Evolutionary conservation across 2,329 filamentous ascomycete species (phyloP).

Genomic region (Aspergillus sp.): DNA sequence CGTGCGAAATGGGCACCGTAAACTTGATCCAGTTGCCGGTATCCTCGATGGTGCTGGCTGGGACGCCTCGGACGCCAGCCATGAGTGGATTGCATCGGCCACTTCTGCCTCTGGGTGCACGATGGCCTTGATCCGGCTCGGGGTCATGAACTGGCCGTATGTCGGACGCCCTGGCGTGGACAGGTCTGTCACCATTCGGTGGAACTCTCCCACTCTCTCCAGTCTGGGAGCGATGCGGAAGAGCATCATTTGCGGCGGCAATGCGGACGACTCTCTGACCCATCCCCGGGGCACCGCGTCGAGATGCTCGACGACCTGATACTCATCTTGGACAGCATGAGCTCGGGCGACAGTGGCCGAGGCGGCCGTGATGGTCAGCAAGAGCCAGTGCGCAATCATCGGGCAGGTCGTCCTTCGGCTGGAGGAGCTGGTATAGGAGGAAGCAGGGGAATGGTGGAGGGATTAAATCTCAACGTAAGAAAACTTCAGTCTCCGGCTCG

Average conservation of each 20-base stretch:
- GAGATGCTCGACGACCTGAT: slow-evolving; percentile 22
- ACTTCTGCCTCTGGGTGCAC: slow-evolving; percentile 44
- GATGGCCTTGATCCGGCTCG: slow-evolving; percentile 48
- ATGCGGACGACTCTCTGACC: slow-evolving; percentile 17
- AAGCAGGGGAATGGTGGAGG: no score
- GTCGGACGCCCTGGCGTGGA: slow-evolving; percentile 50
- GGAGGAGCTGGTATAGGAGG: no score
- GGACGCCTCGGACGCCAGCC: slow-evolving; percentile 48
- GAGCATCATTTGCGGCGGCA: slow-evolving; percentile 33
- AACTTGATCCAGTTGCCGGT: slow-evolving; percentile 56
- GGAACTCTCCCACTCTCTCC: slow-evolving; percentile 43
- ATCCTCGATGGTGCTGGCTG: slow-evolving; percentile 37
- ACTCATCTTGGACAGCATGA: slow-evolving; percentile 1
- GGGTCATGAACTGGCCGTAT: slow-evolving; percentile 55
- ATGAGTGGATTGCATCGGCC: slow-evolving; percentile 42
- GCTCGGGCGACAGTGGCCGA: not conserved
- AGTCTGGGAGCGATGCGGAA: slow-evolving; percentile 44
- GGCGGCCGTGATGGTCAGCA: slow-evolving; percentile 2
- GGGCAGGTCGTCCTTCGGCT: no score
- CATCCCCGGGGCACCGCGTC: slow-evolving; percentile 24
- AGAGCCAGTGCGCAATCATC: not conserved
- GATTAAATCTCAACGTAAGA: no score
- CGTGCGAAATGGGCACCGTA: slow-evolving; percentile 27
- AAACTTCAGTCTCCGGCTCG: no score
- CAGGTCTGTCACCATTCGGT: slow-evolving; percentile 51